These are phyloP conservation scores for Hygrocybe coccinea DNA, from an alignment of 768 basidiomycete species.

Conservation along the genomic window DNA sequence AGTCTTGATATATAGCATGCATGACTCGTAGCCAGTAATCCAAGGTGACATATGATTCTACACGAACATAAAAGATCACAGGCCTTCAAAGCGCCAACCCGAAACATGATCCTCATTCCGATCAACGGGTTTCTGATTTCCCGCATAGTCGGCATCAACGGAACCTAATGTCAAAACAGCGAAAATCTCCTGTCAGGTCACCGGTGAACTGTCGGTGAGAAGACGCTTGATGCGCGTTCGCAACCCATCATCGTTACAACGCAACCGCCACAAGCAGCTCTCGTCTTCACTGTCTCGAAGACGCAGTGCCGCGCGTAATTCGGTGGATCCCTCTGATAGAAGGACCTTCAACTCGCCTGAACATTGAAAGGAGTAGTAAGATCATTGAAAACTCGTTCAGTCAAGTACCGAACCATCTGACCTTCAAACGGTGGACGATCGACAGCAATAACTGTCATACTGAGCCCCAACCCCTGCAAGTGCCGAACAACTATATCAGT, in stretches of 20 bases:
- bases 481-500: slow-evolving; percentile 50
- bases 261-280: slow-evolving; percentile 67
- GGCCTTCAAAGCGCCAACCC: too few relatives aligned
- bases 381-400: not conserved
- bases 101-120: too few relatives aligned
- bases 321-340: slow-evolving; percentile 27
- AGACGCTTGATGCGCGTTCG: slow-evolving; percentile 40
- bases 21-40: too few relatives aligned
- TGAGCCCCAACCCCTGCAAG: slow-evolving; percentile 40
- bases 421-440: slow-evolving; percentile 61
- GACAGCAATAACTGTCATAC: slow-evolving; percentile 48
- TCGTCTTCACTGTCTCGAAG: slow-evolving; percentile 63
- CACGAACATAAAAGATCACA: too few relatives aligned
- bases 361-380: slow-evolving; percentile 13
- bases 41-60: too few relatives aligned
- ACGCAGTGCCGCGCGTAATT: slow-evolving; percentile 35
- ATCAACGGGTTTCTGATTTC: too few relatives aligned
- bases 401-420: slow-evolving; percentile 24
- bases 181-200: not conserved
- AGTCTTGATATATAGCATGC: too few relatives aligned
- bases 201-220: not conserved
- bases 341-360: slow-evolving; percentile 66
- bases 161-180: not conserved
- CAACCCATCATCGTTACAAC: slow-evolving; percentile 45
- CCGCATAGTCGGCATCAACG: not conserved